Percentiles rank a stretch among this genome's conserved stretches.
Evolutionary conservation across 257 asterid genomes (phyloP).

Genomic region (Solanum corneliomulleri): DNA sequence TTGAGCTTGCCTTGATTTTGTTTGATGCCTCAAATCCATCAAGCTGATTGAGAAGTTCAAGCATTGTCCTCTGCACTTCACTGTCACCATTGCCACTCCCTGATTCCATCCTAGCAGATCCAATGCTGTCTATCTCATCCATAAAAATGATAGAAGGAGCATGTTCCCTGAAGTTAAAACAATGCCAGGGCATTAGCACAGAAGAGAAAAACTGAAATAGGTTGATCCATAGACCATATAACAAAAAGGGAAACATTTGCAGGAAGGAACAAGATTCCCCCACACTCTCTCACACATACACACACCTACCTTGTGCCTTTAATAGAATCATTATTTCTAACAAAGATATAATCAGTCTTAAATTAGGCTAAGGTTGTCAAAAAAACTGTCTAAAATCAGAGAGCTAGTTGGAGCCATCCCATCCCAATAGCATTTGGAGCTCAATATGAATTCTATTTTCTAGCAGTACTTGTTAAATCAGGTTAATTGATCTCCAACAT

Average conservation of each 20-base stretch:
- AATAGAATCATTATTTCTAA: background rate
- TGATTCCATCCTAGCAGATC: constrained; percentile 88
- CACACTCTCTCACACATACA: background rate
- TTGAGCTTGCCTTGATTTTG: constrained; percentile 47
- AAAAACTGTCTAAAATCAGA: background rate
- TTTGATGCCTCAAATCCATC: constrained; percentile 96
- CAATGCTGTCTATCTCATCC: constrained; percentile 94
- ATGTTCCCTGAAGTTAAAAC: constrained; percentile 38
- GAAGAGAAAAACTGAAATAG: background rate
- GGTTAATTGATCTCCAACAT: background rate
- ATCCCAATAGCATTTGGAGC: background rate
- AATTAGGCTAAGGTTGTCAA: background rate
- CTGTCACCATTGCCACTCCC: constrained; percentile 90
- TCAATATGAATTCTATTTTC: background rate
- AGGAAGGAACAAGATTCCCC: background rate
- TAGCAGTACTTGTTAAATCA: background rate
- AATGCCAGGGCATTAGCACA: background rate
- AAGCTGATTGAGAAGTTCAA: constrained; percentile 90
- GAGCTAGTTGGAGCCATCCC: background rate
- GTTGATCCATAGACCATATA: background rate
- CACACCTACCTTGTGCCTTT: background rate
- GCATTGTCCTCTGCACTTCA: constrained; percentile 90
- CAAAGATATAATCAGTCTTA: background rate
- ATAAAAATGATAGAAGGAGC: constrained; percentile 89
- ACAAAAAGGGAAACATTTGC: background rate